Evolutionary conservation across 73 alveolate genomes (phyloP), one percentile per base, ranked within the genome.

Genomic region (Paramecium sonneborni): DNA sequence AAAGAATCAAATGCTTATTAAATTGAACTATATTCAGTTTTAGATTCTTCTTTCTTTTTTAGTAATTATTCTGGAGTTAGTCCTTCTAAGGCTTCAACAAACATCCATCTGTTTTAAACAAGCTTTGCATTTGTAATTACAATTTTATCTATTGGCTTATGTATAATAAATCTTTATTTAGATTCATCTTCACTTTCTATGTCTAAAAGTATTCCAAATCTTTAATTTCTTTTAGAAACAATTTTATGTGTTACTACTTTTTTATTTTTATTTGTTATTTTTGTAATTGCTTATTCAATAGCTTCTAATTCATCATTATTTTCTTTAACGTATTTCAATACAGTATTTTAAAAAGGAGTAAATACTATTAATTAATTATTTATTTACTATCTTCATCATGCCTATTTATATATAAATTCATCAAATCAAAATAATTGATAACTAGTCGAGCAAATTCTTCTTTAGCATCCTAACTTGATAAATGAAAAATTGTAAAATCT

Each of bases 371-470:
- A 3, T 0, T 28, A 34, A 15, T 72, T 34, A 72, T 72, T 3
- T 34, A 70, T 28, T 41, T 79, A 79, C 69, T 7, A 30, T 79
- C 90, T 44, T 39, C 90, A 43, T 79, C 90, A 20, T 79, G 55
- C 24, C 32, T 20, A 18, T 38, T 79, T 0, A 79, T 14, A 23
- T 79, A 79, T 20, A 79, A 37, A 23, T 20, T 24, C 90, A 79
- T 43, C 14, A 37, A 34, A 24, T 79, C 90, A 44, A 79, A 79
- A 34, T 79, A 34, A 79, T 79, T 79, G 15, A 79, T 79, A 6
- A 79, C 74, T 30, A 79, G 6, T 43, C 74, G 46, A 20, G 90
- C 90, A 43, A 79, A 43, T 23, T 79, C 74, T 79, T 79, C 90
- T 9, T 79, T 43, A 0, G 39, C 20, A 43, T 79, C 90, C 11